Base-by-base conservation (phyloP, 1,139 yeast species). In the Blastobotrys malaysiensis region DNA sequence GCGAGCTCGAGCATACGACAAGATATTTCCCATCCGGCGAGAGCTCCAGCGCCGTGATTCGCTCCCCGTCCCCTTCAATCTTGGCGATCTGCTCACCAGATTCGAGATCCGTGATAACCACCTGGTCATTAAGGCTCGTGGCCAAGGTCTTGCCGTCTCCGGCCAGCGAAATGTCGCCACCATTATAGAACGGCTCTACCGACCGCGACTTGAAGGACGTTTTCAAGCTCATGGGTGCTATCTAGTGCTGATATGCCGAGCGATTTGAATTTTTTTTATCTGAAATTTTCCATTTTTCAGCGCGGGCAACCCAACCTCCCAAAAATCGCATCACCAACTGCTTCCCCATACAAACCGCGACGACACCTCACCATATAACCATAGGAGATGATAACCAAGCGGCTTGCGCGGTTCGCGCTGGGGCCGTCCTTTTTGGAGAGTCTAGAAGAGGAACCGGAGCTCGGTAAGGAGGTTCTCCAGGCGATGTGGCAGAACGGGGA, bases 1-100 rank as follows among this genome's bases (percentile, higher is more conserved):
- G 91, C 3, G 96, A 86, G 64, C 91, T 90, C 0, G 96, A 87
- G 20, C 89, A 81, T 20, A 84, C 81, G 1, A 90, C 89, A 43
- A 93, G 69, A 56, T 75, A 78, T 45, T 72, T 65, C 1, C 90
- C 95, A 67, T 90, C 90, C 0, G 95, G 89, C 0, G 97, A 81
- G 7, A 93, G 65, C 53, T 80, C 81, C 55, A 93, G 70, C 16
- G 86, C 84, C 0, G 98, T 89, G 55, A 91, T 75, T 9, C 91
- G 96, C 69, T 91, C 97, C 50, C 52, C 55, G 16, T 51, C 49
- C 48, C 97, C 97, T 57, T 84, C 86, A 45, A 93, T 72, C 50
- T 74, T 77, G 61, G 81, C 83, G n/a, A 86, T 57, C 31, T 81
- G 72, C 61, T 79, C 76, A 60, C 84, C 86, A 26, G 85, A 78